These are phyloP conservation scores for Rhizopus sp. DNA, from an alignment of 371 early-diverging fungal species.

Conservation along the genomic window DNA sequence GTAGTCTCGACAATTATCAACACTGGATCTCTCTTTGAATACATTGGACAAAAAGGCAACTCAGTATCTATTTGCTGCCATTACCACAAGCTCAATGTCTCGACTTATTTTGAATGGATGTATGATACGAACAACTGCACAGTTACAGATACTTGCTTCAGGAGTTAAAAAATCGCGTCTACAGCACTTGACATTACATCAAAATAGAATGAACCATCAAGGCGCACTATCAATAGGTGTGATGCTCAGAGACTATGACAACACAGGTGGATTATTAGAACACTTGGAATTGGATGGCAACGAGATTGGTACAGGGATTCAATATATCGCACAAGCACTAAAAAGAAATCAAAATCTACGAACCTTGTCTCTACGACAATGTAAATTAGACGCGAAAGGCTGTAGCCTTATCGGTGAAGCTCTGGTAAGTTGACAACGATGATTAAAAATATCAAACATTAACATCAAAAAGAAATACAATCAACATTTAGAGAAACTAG, in stretches of 20 bases:
- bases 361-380: conserved; percentile 52
- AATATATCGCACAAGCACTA: conserved; percentile 64
- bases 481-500: conserved; percentile 37
- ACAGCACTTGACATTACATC: conserved; percentile 31
- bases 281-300: conserved; percentile 53
- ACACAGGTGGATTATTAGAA: conserved; percentile 53
- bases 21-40: conserved; percentile 36
- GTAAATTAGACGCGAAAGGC: conserved; percentile 59
- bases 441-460: neutral
- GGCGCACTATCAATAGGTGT: conserved; percentile 66
- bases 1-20: conserved; percentile 30
- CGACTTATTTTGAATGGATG: conserved; percentile 63
- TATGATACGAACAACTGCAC: conserved; percentile 41
- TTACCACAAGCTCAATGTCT: conserved; percentile 38
- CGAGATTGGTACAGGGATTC: conserved; percentile 62
- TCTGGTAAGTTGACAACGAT: conserved; percentile 39
- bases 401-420: conserved; percentile 62
- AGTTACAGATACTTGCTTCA: conserved; percentile 57
- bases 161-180: conserved; percentile 50
- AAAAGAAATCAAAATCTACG: conserved; percentile 57
- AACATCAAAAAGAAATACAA: conserved; percentile 48
- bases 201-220: conserved; percentile 27
- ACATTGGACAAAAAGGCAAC: conserved; percentile 57
- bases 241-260: conserved; percentile 63
- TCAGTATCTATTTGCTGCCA: conserved; percentile 57